Evolutionary conservation across 2,329 filamentous ascomycete species (phyloP).

Genomic region (Exophiala lecanii-corni): DNA sequence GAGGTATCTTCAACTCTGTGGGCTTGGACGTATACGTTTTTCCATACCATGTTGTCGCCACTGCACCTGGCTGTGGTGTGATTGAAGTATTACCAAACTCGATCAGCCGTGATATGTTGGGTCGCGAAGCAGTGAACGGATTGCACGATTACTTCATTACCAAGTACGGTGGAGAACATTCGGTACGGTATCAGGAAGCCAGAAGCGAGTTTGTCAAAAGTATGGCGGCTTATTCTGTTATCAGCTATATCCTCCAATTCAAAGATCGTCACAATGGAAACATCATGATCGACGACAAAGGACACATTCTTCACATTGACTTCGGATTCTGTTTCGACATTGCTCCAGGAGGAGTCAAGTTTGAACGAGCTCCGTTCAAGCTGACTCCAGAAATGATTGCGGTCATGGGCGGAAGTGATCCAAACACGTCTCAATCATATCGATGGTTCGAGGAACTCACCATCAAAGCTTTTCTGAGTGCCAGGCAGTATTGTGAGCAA

Average conservation of each 20-base stretch:
- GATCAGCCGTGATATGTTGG: slow-evolving; percentile 97
- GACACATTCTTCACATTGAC: slow-evolving; percentile 97
- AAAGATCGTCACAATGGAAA: slow-evolving; percentile 99
- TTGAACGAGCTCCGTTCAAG: slow-evolving; percentile 98
- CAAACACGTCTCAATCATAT: slow-evolving; percentile 77
- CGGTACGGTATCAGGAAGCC: slow-evolving; percentile 88
- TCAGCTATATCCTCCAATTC: slow-evolving; percentile 95
- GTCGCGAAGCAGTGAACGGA: slow-evolving; percentile 94
- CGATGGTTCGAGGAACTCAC: slow-evolving; percentile 95
- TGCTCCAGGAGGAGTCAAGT: slow-evolving; percentile 91
- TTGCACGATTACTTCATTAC: slow-evolving; percentile 97
- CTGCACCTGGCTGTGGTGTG: slow-evolving; percentile 92
- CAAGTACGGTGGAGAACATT: slow-evolving; percentile 96
- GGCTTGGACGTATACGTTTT: slow-evolving; percentile 96
- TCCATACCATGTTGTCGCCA: slow-evolving; percentile 94
- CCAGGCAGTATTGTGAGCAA: slow-evolving; percentile 80
- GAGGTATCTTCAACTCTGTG: slow-evolving; percentile 91
- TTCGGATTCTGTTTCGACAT: slow-evolving; percentile 99
- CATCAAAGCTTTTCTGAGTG: slow-evolving; percentile 89
- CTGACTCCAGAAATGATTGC: slow-evolving; percentile 95
- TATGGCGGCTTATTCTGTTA: slow-evolving; percentile 97
- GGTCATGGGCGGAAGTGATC: slow-evolving; percentile 74
- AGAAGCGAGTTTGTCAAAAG: slow-evolving; percentile 97
- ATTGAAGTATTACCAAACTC: slow-evolving; percentile 98
- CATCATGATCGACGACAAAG: slow-evolving; percentile 98